Conservation (phyloP, 2,329 filamentous ascomycete genomes). For the Fusarium sp. region DNA sequence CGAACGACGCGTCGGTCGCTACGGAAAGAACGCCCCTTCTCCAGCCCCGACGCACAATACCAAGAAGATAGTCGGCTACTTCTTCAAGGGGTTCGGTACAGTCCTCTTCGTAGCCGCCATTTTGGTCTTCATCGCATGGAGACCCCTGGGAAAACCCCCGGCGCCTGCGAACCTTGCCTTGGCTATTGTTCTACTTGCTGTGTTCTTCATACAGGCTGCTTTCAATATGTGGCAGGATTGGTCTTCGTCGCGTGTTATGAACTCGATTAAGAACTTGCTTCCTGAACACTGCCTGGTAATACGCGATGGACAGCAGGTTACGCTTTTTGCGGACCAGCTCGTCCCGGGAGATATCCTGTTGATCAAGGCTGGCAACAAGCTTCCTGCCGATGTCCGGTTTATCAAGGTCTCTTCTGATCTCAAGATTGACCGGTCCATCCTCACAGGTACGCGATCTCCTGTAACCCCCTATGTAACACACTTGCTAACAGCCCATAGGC, state of each 20-base stretch:
- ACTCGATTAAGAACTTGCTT: conserved; percentile 81
- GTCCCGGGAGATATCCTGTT: conserved; percentile 75
- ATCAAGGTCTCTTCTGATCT: conserved; percentile 72
- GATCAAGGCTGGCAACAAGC: conserved; percentile 74
- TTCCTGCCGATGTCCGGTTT: conserved; percentile 77
- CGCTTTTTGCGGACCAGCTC: conserved; percentile 64
- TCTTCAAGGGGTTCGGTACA: conserved; percentile 79
- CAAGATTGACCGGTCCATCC: conserved; percentile 75
- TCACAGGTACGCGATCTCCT: conserved; percentile 52
- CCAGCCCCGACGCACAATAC: conserved; percentile 29
- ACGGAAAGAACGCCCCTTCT: conserved; percentile 33
- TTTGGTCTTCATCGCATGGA: conserved; percentile 79
- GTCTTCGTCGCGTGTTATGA: conserved; percentile 79
- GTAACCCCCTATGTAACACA: not conserved
- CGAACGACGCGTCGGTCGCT: conserved; percentile 19
- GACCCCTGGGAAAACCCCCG: conserved; percentile 74
- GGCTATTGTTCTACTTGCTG: conserved; percentile 73
- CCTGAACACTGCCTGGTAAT: conserved; percentile 73
- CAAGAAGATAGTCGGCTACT: conserved; percentile 68
- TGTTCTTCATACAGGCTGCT: conserved; percentile 72
- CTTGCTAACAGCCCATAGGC: conserved; percentile 49
- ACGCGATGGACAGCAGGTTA: conserved; percentile 62
- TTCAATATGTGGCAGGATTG: conserved; percentile 79
- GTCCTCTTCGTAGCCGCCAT: conserved; percentile 73
- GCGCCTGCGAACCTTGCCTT: conserved; percentile 73